Evolutionary conservation across 1,284 basidiomycete species (phyloP), one percentile per base, ranked within the genome.

Genomic region (Phenoliferia sp.): DNA sequence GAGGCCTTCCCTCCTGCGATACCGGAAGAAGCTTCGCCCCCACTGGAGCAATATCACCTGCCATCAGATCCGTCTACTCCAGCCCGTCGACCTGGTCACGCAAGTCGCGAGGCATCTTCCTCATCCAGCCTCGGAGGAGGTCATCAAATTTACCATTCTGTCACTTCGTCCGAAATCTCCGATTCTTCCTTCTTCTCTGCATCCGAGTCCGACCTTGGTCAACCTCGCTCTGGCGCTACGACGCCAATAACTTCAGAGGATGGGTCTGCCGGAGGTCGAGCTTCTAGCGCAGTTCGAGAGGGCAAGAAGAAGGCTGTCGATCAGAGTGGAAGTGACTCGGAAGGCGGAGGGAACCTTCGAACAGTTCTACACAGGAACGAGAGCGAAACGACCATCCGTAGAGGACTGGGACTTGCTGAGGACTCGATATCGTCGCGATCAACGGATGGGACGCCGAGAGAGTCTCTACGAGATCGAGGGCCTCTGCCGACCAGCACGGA

Each of bases 341-440:
- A 12, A 22, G 39, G 39, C 12, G 39, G 39, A 44, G 39, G 39
- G 6, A 15, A 31, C 19, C n/a, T 26, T 17, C 71, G 73, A 29
- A 63, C 70, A 2, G 65, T 79, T 9, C 75, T 79, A 31, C 80
- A 82, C 67, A 75, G 74, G 29, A 82, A 81, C 66, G 77, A 76
- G 36, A 80, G 79, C 36, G 79, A 82, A 63, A 75, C 79, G n/a
- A 83, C 82, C 0, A 80, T 82, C 35, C 68, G 76, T 29, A 76
- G 77, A 55, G 55, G 33, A 48, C 4, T 26, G n/a, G 26, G 50
- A 9, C n/a, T n/a, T n/a, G n/a, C n/a, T n/a, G n/a, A n/a, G n/a
- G n/a, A n/a, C n/a, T n/a, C n/a, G n/a, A n/a, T n/a, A n/a, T n/a
- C n/a, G n/a, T 19, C 31, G 26, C 9, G 57, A 54, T 17, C 44